Evolutionary conservation across 768 basidiomycete genomes (phyloP).

Genomic region (Termitomyces sp.): DNA sequence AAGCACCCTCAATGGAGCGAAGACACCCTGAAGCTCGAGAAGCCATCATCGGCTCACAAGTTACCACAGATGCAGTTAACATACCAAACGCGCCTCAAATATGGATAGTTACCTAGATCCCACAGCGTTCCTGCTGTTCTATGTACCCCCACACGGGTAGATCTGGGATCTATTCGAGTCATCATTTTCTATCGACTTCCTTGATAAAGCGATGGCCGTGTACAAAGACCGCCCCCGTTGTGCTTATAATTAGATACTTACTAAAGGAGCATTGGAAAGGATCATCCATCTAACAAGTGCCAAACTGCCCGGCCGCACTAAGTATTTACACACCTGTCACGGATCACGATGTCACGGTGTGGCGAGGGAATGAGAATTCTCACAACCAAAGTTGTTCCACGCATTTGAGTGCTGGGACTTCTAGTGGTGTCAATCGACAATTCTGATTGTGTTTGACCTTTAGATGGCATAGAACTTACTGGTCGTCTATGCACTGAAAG

Average conservation of each 20-base stretch:
- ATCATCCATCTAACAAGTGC: too few relatives aligned
- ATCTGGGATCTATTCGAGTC: too few relatives aligned
- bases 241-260: too few relatives aligned
- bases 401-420: neutral
- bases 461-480: neutral
- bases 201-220: too few relatives aligned
- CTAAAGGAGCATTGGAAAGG: too few relatives aligned
- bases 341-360: neutral
- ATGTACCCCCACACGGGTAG: too few relatives aligned
- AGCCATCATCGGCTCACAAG: neutral
- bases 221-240: too few relatives aligned
- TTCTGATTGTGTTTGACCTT: neutral
- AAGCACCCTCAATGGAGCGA: constrained; percentile 9
- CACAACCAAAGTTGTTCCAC: neutral
- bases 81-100: neutral
- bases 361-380: neutral
- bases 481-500: neutral
- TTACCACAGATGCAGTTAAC: neutral
- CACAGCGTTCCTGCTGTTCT: too few relatives aligned
- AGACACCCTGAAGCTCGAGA: neutral
- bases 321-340: too few relatives aligned
- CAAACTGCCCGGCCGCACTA: too few relatives aligned
- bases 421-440: neutral
- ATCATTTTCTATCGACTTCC: too few relatives aligned
- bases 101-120: neutral